Conservation (phyloP, 495 filamentous ascomycete species). For the Chaetomium fimeti region DNA sequence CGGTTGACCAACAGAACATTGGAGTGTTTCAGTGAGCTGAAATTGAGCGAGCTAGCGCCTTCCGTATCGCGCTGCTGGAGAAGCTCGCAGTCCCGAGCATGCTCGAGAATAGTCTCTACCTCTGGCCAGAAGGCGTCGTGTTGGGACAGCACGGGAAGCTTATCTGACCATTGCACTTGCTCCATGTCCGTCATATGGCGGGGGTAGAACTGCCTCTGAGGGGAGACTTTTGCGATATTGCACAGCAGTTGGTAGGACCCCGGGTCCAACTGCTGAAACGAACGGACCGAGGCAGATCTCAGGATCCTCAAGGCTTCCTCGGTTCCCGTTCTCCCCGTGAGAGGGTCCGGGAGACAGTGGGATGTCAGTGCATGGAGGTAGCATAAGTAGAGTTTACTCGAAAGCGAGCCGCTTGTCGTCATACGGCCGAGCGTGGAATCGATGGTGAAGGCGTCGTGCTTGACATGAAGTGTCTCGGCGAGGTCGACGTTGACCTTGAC, state of each 20-base stretch:
- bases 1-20: conserved; percentile 36
- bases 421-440: conserved; percentile 52
- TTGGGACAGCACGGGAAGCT: conserved; percentile 50
- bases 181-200: conserved; percentile 30
- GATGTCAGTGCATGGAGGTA: conserved; percentile 65
- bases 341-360: conserved; percentile 55
- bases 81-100: conserved; percentile 17
- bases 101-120: conserved; percentile 7
- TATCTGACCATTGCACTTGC: conserved; percentile 25
- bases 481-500: conserved; percentile 43
- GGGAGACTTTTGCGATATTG: conserved; percentile 53
- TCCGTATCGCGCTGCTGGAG: neutral
- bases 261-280: conserved; percentile 46
- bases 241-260: conserved; percentile 43
- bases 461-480: conserved; percentile 24
- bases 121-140: conserved; percentile 47
- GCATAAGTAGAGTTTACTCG: conserved; percentile 53
- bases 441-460: conserved; percentile 44
- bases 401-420: conserved; percentile 51
- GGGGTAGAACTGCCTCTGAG: conserved; percentile 42
- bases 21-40: neutral
- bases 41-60: neutral
- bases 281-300: conserved; percentile 48
- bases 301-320: conserved; percentile 58
- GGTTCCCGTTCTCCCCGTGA: conserved; percentile 60